Evolutionary conservation across 306 rosid species (phyloP).

Genomic region (Canavalia ensiformis): DNA sequence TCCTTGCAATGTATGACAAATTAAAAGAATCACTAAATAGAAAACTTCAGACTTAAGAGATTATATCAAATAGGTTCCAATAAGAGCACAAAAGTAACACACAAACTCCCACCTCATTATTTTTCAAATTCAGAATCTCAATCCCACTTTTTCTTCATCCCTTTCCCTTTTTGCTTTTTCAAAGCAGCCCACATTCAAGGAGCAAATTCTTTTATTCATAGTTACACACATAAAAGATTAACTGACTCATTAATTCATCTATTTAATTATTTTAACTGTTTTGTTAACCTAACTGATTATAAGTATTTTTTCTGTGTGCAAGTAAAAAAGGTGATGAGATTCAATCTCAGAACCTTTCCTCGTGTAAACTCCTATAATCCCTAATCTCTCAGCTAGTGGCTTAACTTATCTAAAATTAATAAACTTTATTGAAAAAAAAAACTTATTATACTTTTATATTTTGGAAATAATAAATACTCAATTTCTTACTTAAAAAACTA

Average conservation of each 20-base stretch:
- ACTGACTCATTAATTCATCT: not conserved
- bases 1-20: not conserved
- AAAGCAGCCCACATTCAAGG: constrained; percentile 36
- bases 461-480: too few relatives aligned
- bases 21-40: constrained; percentile 17
- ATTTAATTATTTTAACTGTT: not conserved
- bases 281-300: too few relatives aligned
- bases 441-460: too few relatives aligned
- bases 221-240: constrained; percentile 14
- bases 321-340: too few relatives aligned
- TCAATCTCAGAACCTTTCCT: too few relatives aligned
- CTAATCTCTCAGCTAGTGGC: too few relatives aligned
- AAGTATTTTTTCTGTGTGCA: too few relatives aligned
- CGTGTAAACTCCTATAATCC: too few relatives aligned
- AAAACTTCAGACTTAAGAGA: constrained; percentile 8
- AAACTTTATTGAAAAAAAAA: too few relatives aligned
- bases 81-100: constrained; percentile 31
- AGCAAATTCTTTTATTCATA: not conserved
- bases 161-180: constrained; percentile 45
- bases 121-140: constrained; percentile 34
- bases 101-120: constrained; percentile 1
- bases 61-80: not conserved
- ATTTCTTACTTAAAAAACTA: too few relatives aligned
- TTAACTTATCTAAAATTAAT: too few relatives aligned
- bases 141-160: constrained; percentile 17